Evolutionary conservation across 306 rosid genomes (phyloP).

Genomic region (Cucurbita argyrosperma): DNA sequence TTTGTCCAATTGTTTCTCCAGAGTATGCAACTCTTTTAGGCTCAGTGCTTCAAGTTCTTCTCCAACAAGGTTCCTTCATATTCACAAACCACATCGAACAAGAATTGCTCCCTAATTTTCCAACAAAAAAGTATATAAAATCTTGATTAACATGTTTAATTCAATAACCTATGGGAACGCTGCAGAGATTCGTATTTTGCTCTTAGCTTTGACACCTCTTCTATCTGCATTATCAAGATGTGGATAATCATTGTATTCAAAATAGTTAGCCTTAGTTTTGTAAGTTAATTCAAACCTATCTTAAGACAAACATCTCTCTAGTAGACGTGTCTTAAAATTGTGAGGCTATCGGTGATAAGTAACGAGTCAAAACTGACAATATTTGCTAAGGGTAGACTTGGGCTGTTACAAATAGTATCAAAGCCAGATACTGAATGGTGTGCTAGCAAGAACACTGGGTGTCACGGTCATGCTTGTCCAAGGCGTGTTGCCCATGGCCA

Average conservation of each 20-base stretch:
- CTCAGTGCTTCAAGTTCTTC: conserved; percentile 59
- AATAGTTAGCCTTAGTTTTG: background rate
- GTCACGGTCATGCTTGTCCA: too few species aligned
- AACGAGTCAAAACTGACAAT: too few species aligned
- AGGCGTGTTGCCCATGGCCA: too few species aligned
- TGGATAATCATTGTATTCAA: background rate
- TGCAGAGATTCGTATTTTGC: conserved; percentile 54
- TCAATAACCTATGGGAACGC: conserved; percentile 38
- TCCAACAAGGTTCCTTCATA: conserved; percentile 52
- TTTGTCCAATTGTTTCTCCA: conserved; percentile 52
- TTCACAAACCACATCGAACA: background rate
- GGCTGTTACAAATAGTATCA: too few species aligned
- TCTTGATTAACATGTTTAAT: background rate
- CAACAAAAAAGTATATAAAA: background rate
- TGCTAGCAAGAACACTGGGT: too few species aligned
- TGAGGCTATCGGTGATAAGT: too few species aligned
- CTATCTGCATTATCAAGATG: conserved; percentile 13
- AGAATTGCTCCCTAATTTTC: too few species aligned
- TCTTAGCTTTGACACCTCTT: conserved; percentile 38
- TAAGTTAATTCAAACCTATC: too few species aligned
- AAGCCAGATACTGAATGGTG: too few species aligned
- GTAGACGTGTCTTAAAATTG: too few species aligned
- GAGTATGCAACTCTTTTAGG: conserved; percentile 38
- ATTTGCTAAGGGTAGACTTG: too few species aligned
- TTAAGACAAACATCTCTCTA: too few species aligned